phyloP scores from a whole-genome alignment of 2,329 filamentous ascomycete genomes.

The Neoscytalidium dimidiatum region DNA sequence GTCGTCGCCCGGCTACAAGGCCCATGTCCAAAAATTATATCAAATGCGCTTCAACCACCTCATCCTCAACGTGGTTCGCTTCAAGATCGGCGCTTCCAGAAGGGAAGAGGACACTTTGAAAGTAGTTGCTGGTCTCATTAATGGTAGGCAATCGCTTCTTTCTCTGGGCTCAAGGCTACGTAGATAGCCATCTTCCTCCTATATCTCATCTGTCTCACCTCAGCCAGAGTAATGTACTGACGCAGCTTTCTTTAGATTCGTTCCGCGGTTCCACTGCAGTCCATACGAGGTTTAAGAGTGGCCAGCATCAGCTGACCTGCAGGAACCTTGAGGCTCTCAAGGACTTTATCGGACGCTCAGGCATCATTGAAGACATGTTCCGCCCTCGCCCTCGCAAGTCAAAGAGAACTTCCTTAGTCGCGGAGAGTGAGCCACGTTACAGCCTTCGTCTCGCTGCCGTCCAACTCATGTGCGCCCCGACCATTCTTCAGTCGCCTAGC shows the following conservation, averaged over 20 bases:
- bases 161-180: background rate
- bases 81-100: constrained; percentile 26
- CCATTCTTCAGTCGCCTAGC: constrained; percentile 28
- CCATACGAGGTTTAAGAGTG: background rate
- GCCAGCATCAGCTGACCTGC: constrained; percentile 31
- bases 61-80: constrained; percentile 25
- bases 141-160: constrained; percentile 38
- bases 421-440: background rate
- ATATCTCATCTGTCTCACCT: constrained; percentile 22
- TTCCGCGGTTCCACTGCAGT: background rate
- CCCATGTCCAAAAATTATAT: constrained; percentile 40
- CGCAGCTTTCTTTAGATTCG: background rate
- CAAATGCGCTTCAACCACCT: constrained; percentile 23
- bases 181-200: background rate
- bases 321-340: constrained; percentile 36
- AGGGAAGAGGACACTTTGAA: constrained; percentile 38
- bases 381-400: constrained; percentile 23
- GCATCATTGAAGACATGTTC: constrained; percentile 30
- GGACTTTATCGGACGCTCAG: constrained; percentile 34
- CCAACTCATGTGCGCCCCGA: constrained; percentile 35
- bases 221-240: background rate
- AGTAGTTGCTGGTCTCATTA: constrained; percentile 45
- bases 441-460: constrained; percentile 29
- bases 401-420: constrained; percentile 1
- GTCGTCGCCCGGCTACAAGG: constrained; percentile 25